These are phyloP conservation scores for Candida orba DNA, from an alignment of 805 yeast species.

Conservation along the genomic window DNA sequence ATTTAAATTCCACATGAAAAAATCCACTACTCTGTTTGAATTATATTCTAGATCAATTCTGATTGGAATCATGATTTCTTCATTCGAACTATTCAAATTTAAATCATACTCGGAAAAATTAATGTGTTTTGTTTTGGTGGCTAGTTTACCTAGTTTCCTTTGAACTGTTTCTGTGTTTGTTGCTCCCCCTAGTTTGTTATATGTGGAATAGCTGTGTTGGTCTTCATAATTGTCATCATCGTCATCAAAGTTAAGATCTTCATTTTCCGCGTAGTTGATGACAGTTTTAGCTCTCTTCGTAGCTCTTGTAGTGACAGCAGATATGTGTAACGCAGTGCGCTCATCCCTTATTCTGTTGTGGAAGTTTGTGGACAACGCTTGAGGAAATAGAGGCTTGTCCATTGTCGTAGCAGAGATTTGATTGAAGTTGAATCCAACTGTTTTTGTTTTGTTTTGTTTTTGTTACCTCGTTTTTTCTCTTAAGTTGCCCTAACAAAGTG, in stretches of 20 bases:
- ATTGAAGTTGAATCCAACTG: too few relatives aligned
- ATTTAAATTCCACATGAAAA: conserved; percentile 84
- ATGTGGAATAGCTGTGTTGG: not conserved
- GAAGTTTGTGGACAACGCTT: conserved; percentile 73
- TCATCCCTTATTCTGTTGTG: conserved; percentile 66
- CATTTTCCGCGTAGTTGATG: conserved; percentile 80
- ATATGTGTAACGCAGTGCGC: conserved; percentile 62
- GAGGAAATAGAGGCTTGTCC: conserved; percentile 43
- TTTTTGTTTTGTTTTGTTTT: not conserved
- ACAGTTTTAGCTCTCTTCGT: conserved; percentile 67
- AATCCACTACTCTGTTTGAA: conserved; percentile 78
- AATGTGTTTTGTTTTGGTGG: conserved; percentile 21
- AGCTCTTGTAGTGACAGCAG: conserved; percentile 70
- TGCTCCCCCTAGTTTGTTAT: conserved; percentile 1
- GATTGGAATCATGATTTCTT: conserved; percentile 80
- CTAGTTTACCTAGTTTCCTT: conserved; percentile 16
- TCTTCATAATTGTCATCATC: conserved; percentile 33
- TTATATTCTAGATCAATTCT: conserved; percentile 81
- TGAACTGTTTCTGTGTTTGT: conserved; percentile 2
- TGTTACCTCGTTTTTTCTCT: not conserved
- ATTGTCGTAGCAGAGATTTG: conserved; percentile 1
- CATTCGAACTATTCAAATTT: conserved; percentile 27
- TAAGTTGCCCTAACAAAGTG: conserved; percentile 1
- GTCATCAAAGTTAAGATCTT: conserved; percentile 52
- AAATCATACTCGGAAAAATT: conserved; percentile 20